Base-by-base conservation (phyloP, 306 rosid species). In the Gillenia trifoliata region DNA sequence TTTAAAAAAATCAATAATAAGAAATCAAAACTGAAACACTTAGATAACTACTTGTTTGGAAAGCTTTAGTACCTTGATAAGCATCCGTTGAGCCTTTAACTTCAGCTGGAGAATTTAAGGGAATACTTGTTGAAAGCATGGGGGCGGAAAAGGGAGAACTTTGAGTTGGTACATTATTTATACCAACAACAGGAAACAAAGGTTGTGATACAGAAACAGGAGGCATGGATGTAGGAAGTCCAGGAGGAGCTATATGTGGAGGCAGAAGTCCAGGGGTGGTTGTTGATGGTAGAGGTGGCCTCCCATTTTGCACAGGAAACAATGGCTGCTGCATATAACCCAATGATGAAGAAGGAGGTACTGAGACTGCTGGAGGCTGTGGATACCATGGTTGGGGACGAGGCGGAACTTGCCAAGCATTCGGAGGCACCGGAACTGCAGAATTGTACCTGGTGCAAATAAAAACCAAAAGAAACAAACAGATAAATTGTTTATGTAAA, bases 121-220 rank as follows among this genome's bases (percentile, higher is more conserved):
- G 77, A 56, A 85, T 80, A 84, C 84, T 80, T 28, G 92, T 79
- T 64, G 95, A 69, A 63, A 89, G 83, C 61, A 82, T 77, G 6
- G 91, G 72, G 68, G 87, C 68, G 55, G 99, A 82, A 84, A 85
- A 88, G 30, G 95, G 82, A 31, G 95, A 83, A 78, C 82, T 88
- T 80, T 85, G 98, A 28, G 84, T n/a, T 15, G 91, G 67, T 8
- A 84, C 67, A 72, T 77, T 84, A 80, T 83, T 91, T 79, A 77
- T 88, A 68, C 89, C 91, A 87, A 89, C 91, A 83, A 94, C 96
- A 28, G 99, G 99, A 81, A 95, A 95, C 80, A 95, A 80, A n/a
- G 99, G 99, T 74, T 95, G 98, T 45, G 99, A 95, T 74, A 89
- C 96, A 62, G 93, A 85, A 76, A 77, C 78, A 52, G 92, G 64